phyloP scores from a whole-genome alignment of 1,284 basidiomycete genomes.

The Ganoderma lingzhi region DNA sequence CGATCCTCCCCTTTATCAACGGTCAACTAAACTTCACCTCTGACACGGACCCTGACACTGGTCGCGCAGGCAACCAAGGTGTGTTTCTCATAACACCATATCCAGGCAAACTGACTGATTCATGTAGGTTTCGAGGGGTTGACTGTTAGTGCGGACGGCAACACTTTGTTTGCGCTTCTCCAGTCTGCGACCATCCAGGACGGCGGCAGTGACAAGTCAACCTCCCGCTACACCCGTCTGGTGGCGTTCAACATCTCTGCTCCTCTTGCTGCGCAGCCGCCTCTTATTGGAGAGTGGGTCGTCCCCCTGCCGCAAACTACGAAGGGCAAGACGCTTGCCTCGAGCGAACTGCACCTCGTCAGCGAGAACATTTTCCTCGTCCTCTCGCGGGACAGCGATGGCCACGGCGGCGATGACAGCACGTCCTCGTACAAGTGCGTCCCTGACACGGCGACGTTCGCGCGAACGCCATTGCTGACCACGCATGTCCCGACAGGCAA shows the following conservation, averaged over 20 bases:
- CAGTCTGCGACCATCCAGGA: constrained; percentile 75
- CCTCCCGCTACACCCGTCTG: constrained; percentile 61
- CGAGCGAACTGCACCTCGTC: constrained; percentile 68
- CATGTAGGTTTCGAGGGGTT: constrained; percentile 67
- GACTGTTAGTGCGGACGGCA: constrained; percentile 58
- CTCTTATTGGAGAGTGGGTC: constrained; percentile 65
- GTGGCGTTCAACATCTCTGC: constrained; percentile 61
- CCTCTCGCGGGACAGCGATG: constrained; percentile 68
- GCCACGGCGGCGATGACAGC: constrained; percentile 60
- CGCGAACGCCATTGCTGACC: neutral
- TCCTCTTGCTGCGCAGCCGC: constrained; percentile 39
- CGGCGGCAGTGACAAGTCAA: constrained; percentile 56
- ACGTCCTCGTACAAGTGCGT: constrained; percentile 67
- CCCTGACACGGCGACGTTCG: too few species aligned
- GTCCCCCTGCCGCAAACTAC: constrained; percentile 64
- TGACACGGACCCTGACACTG: constrained; percentile 56
- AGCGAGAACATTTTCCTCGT: constrained; percentile 61
- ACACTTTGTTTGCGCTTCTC: constrained; percentile 65
- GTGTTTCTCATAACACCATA: neutral
- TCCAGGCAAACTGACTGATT: neutral
- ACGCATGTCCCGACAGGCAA: constrained; percentile 43
- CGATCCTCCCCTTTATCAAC: constrained; percentile 55
- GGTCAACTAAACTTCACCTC: constrained; percentile 67
- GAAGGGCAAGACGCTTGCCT: constrained; percentile 59
- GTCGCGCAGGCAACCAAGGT: constrained; percentile 59